Base-by-base conservation (phyloP, 1,284 basidiomycete genomes). In the Trametes polyzona region DNA sequence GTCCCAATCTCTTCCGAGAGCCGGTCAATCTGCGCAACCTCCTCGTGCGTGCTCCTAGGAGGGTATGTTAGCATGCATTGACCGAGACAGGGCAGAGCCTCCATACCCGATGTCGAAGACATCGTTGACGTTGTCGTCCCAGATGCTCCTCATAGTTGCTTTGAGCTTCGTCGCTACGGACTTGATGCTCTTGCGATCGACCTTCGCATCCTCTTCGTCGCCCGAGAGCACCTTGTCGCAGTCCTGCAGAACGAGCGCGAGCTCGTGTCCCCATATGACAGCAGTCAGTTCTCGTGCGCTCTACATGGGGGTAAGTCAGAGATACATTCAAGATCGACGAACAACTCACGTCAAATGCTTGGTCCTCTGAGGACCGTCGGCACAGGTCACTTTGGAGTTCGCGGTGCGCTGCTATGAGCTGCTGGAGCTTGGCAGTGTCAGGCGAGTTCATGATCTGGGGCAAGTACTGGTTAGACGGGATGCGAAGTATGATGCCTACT, bases 1-100 rank as follows among this genome's bases (percentile, higher is more conserved):
- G 84, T 84, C 16, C 90, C 90, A 47, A 96, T 82, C 59, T 90
- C 86, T 59, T 93, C 86, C 0, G 91, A 80, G 14, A 92, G 74
- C 0, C 78, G 74, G 68, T 94, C 90, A 33, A 92, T 77, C 3
- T 83, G 82, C 29, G 74, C 67, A 3, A 78, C 78, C 63, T 92
- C 90, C 56, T 91, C 88, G 62, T 87, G 83, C 1, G 85, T 84
- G 10, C 84, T 90, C 57, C 53, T 68, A 14, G 37, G 47, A 9
- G 55, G 23, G 19, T 23, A 8, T 3, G 16, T 29, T 4, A 46
- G 41, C 23, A 3, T 11, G n/a, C n/a, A 17, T 2, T 30, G 9
- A 4, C 12, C 10, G 32, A 6, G 4, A 23, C 9, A 14, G 35
- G 9, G 3, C 2, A 12, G 4, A 27, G 19, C 37, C 2, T 9